phyloP scores from a whole-genome alignment of 352 stramenopile species.

The Phytophthora colocasiae region DNA sequence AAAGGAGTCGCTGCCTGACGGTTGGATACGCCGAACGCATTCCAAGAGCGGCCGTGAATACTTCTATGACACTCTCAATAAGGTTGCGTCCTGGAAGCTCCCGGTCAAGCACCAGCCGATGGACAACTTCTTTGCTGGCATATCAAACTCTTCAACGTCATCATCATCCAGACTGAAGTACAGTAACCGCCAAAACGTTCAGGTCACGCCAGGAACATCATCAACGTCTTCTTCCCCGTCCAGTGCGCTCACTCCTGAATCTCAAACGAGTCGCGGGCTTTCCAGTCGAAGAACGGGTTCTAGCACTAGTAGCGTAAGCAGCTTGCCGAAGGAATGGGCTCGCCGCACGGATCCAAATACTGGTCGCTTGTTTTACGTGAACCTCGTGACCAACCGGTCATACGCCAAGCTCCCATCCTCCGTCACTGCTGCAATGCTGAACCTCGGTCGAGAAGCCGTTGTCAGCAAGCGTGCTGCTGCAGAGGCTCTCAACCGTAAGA shows the following conservation, averaged over 20 bases:
- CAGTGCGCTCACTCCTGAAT: conserved; percentile 51
- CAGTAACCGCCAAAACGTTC: conserved; percentile 17
- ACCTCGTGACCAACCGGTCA: conserved; percentile 84
- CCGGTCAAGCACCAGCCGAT: conserved; percentile 56
- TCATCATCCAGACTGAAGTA: conserved; percentile 23
- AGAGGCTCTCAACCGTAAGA: conserved; percentile 44
- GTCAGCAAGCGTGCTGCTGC: conserved; percentile 36
- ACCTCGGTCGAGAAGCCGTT: conserved; percentile 43
- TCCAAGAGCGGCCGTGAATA: conserved; percentile 77
- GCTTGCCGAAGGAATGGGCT: conserved; percentile 82
- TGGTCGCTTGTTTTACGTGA: conserved; percentile 83
- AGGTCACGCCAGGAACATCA: conserved; percentile 30
- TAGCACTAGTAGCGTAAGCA: conserved; percentile 34
- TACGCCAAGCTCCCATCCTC: conserved; percentile 82
- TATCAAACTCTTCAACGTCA: conserved; percentile 20
- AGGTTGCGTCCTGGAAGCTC: conserved; percentile 79
- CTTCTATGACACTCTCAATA: conserved; percentile 78
- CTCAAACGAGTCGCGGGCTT: conserved; percentile 33
- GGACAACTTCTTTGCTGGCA: conserved; percentile 64
- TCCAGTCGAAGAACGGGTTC: conserved; percentile 39
- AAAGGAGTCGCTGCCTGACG: conserved; percentile 67
- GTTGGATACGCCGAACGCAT: conserved; percentile 77
- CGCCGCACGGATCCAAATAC: conserved; percentile 82
- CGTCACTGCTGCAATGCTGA: conserved; percentile 74
- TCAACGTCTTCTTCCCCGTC: conserved; percentile 43